These are phyloP conservation scores for Fusarium chaquense DNA, from an alignment of 2,329 filamentous ascomycete genomes.

Conservation along the genomic window DNA sequence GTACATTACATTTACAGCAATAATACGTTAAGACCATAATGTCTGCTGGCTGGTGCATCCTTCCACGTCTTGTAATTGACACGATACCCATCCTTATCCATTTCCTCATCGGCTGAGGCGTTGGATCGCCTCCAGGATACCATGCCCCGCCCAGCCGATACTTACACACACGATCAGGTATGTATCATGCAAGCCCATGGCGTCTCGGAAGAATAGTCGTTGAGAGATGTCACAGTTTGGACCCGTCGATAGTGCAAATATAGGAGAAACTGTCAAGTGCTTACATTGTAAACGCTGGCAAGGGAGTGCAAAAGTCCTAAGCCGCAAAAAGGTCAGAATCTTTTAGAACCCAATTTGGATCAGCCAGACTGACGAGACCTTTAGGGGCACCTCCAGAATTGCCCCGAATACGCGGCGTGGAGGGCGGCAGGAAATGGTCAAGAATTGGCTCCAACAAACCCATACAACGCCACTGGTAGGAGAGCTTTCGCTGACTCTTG, in stretches of 20 bases:
- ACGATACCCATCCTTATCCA: neutral
- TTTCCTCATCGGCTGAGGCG: neutral
- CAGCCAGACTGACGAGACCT: slow-evolving; percentile 6
- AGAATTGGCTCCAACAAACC: slow-evolving; percentile 5
- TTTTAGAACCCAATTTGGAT: neutral
- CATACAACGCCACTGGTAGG: slow-evolving; percentile 11
- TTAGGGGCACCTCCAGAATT: slow-evolving; percentile 7
- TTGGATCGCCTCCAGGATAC: slow-evolving; percentile 4
- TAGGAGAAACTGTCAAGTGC: slow-evolving; percentile 4
- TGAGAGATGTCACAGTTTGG: slow-evolving; percentile 5
- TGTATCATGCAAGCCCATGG: neutral
- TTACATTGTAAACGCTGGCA: slow-evolving; percentile 8
- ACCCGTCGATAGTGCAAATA: slow-evolving; percentile 8
- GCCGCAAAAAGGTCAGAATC: slow-evolving; percentile 10
- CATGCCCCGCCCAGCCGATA: slow-evolving; percentile 7
- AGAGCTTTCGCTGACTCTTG: slow-evolving; percentile 7
- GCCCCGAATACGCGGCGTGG: slow-evolving; percentile 5
- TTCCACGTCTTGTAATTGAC: slow-evolving; percentile 1
- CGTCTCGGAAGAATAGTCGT: neutral
- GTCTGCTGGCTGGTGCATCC: too few species aligned
- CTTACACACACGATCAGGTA: slow-evolving; percentile 10
- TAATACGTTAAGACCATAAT: too few species aligned
- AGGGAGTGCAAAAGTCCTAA: slow-evolving; percentile 11
- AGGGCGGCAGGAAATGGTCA: slow-evolving; percentile 11
- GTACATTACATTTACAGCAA: neutral